Percentiles rank a stretch among this genome's conserved stretches.
Evolutionary conservation across 805 yeast genomes (phyloP).

Genomic region (Ogataea polymorpha): DNA sequence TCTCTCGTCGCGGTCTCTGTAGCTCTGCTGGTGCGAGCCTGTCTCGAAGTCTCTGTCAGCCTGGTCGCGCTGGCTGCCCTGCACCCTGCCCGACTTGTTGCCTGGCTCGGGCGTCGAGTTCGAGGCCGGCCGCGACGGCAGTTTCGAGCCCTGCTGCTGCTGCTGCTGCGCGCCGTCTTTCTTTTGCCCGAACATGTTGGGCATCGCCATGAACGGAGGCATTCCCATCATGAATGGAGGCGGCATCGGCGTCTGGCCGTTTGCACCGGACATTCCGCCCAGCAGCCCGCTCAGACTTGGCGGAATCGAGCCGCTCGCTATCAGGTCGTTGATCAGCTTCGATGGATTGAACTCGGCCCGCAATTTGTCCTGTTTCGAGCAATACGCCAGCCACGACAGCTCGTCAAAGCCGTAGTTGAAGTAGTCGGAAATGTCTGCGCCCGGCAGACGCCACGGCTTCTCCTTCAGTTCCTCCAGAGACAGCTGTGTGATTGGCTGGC

Average conservation of each 20-base stretch:
- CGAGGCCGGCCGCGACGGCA: constrained; percentile 26
- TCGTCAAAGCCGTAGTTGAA: constrained; percentile 97
- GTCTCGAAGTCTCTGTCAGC: constrained; percentile 28
- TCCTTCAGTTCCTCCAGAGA: constrained; percentile 80
- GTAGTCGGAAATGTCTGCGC: constrained; percentile 91
- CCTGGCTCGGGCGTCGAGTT: constrained; percentile 27
- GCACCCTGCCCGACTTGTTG: constrained; percentile 14
- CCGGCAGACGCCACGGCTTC: constrained; percentile 98
- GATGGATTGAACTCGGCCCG: constrained; percentile 81
- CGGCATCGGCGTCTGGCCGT: constrained; percentile 14
- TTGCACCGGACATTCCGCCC: constrained; percentile 26
- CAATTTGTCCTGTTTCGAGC: constrained; percentile 79
- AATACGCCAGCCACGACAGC: constrained; percentile 91
- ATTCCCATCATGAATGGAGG: constrained; percentile 20
- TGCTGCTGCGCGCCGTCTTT: constrained; percentile 12
- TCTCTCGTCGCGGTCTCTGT: constrained; percentile 19
- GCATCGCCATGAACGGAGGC: constrained; percentile 26
- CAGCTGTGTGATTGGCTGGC: constrained; percentile 77
- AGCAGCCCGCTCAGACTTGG: constrained; percentile 28
- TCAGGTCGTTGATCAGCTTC: constrained; percentile 65
- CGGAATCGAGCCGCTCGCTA: constrained; percentile 35
- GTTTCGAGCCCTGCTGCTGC: constrained; percentile 18
- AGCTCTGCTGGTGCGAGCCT: constrained; percentile 18
- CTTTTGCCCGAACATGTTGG: constrained; percentile 13
- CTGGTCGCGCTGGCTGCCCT: constrained; percentile 27